Conservation (phyloP, 441 rosid species). For the Monsonia emarginata region DNA sequence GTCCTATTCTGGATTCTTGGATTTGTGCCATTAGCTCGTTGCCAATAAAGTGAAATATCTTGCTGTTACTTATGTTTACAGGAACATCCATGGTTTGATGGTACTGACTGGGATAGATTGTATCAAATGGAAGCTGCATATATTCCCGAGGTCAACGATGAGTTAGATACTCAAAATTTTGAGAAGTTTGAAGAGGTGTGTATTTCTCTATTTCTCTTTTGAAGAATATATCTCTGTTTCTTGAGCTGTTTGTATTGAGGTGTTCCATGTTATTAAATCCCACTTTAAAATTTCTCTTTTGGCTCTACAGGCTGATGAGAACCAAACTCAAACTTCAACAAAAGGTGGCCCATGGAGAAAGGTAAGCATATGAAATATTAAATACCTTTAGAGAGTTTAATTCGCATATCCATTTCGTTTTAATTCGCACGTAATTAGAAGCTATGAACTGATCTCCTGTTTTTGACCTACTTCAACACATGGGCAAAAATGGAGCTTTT, state of each 20-base stretch:
- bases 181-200: slow-evolving; percentile 58
- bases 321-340: slow-evolving; percentile 28
- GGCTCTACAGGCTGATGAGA: slow-evolving; percentile 38
- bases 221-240: neutral
- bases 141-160: slow-evolving; percentile 47
- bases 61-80: slow-evolving; percentile 8
- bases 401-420: slow-evolving; percentile 1
- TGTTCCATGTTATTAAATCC: neutral
- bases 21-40: neutral
- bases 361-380: slow-evolving; percentile 26
- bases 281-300: neutral
- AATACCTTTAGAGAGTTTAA: neutral
- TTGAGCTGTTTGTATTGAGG: neutral
- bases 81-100: slow-evolving; percentile 56
- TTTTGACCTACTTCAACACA: neutral
- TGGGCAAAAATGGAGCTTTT: neutral
- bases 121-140: slow-evolving; percentile 48
- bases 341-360: slow-evolving; percentile 59
- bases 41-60: neutral
- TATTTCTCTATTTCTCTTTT: neutral
- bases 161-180: slow-evolving; percentile 55
- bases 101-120: slow-evolving; percentile 39
- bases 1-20: neutral
- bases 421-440: neutral
- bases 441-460: neutral